Evolutionary conservation across 305 asterid species (phyloP).

Genomic region (Rubia tinctorum): DNA sequence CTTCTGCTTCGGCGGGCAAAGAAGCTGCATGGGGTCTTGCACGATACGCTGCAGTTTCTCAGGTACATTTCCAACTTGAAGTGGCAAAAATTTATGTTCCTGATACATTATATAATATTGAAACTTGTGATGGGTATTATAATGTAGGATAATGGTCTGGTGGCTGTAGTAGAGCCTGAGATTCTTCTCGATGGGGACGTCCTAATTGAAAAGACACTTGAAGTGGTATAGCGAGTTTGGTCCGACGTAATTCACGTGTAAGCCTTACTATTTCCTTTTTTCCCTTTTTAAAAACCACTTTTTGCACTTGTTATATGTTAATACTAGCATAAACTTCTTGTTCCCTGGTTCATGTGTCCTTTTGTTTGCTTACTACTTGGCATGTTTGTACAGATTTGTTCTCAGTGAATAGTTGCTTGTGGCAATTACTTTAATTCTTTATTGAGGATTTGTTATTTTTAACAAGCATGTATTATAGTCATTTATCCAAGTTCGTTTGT

Average conservation of each 20-base stretch:
- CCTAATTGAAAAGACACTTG: background rate
- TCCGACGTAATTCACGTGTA: conserved; percentile 21
- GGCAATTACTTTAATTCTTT: no score
- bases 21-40: no score
- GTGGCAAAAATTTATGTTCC: background rate
- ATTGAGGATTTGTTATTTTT: no score
- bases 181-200: background rate
- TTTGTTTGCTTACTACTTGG: background rate
- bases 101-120: conserved; percentile 3
- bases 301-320: background rate
- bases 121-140: background rate
- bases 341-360: background rate
- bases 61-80: conserved; percentile 33
- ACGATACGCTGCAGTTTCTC: no score
- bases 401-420: no score
- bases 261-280: background rate
- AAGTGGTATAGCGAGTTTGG: background rate
- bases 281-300: background rate
- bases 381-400: background rate
- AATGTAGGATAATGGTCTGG: conserved; percentile 6
- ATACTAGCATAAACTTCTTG: background rate
- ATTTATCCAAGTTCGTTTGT: no score
- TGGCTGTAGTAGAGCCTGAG: conserved; percentile 1
- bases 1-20: no score
- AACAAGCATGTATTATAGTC: no score